Evolutionary conservation across 345 rosid species (phyloP).

Genomic region (Heritiera littoralis): DNA sequence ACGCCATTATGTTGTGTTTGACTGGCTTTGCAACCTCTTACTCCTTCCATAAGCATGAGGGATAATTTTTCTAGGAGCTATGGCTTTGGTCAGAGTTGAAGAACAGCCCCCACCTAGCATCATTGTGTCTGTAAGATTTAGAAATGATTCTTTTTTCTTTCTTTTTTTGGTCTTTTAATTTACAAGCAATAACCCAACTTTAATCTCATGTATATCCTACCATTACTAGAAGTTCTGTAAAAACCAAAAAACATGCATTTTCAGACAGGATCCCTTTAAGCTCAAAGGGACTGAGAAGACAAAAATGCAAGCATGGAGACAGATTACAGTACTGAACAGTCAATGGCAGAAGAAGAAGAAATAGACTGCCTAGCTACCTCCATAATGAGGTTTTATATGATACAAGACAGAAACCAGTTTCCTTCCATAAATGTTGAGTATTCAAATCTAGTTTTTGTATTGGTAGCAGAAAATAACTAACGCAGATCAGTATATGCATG

Average conservation of each 20-base stretch:
- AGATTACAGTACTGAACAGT: background rate
- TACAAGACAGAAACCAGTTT: background rate
- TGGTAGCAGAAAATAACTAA: background rate
- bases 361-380: background rate
- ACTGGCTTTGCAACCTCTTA: background rate
- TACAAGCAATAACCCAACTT: background rate
- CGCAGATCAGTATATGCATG: background rate
- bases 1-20: conserved; percentile 20
- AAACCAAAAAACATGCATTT: background rate
- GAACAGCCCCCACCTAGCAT: conserved; percentile 21
- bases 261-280: background rate
- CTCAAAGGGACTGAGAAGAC: background rate
- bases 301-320: conserved; percentile 8
- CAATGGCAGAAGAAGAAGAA: background rate
- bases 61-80: background rate
- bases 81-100: background rate
- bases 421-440: background rate
- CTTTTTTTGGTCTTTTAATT: background rate
- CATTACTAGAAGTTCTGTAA: no score
- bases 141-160: background rate
- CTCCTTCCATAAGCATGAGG: background rate
- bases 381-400: background rate
- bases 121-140: conserved; percentile 18
- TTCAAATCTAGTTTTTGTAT: background rate
- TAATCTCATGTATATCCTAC: background rate